Base-by-base conservation (phyloP, 202 grass and related monocot species). In the Bolboschoenoplectus hybrid region DNA sequence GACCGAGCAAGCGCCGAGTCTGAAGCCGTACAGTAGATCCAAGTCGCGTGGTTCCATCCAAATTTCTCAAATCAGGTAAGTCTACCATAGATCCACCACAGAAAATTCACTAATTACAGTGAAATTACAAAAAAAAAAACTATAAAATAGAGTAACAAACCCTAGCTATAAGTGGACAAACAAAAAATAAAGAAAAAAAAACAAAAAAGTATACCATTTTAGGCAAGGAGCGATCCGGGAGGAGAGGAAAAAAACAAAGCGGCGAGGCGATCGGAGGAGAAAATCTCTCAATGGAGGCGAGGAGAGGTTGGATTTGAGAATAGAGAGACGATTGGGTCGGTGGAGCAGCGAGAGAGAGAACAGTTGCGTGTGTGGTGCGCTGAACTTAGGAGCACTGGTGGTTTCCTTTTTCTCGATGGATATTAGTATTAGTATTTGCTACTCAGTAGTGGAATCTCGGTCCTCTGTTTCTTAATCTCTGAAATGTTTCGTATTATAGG, bases 71-170 rank as follows among this genome's bases (percentile, higher is more conserved):
- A 73, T 73, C 74, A 57, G 2, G 26, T 9, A 51, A 3, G 9
- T 57, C 17, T 58, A 57, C 3, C 53, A 13, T 45, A 69, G 61
- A 84, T 69, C 82, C 67, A 4, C n/a, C 65, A 50, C 17, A 35
- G 1, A 20, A 67, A 72, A 84, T 39, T 53, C 49, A 67, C 65
- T 55, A 71, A 55, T 40, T n/a, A 2, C 46, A 72, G 47, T 5
- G 14, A 12, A 40, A 47, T 58, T 20, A 32, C 14, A 65, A 65
- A 63, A 32, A 44, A 10, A 12, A 20, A 7, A 4, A 38, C 65
- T 51, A 58, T n/a, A 84, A 61, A 70, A 72, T 84, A 84, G 64
- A 71, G 38, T 41, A 84, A 50, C 46, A 84, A 84, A 84, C 82
- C 82, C 82, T 84, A 67, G 17, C 82, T 72, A 57, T 12, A 71